Conservation (phyloP, 805 yeast genomes). For the Starmerella cellae region DNA sequence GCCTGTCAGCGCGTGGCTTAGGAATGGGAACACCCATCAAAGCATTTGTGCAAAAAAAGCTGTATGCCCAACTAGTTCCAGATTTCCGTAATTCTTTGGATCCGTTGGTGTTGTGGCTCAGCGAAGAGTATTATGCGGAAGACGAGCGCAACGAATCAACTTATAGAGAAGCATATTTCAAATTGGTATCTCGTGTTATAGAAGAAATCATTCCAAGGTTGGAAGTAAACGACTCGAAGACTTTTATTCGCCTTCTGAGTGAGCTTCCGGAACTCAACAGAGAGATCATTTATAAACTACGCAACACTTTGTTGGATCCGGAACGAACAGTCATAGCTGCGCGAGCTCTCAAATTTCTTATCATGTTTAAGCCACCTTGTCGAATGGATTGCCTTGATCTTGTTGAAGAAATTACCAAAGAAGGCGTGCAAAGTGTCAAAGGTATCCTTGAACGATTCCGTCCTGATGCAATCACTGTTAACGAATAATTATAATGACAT, state of each 20-base stretch:
- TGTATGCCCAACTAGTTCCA: slow-evolving; percentile 58
- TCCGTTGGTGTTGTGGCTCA: slow-evolving; percentile 77
- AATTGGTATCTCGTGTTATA: slow-evolving; percentile 57
- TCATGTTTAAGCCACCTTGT: slow-evolving; percentile 86
- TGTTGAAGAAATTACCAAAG: slow-evolving; percentile 24
- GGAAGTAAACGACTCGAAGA: slow-evolving; percentile 66
- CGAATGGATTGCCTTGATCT: slow-evolving; percentile 33
- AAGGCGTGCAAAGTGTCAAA: slow-evolving; percentile 19
- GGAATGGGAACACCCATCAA: slow-evolving; percentile 20
- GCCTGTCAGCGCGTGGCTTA: slow-evolving; percentile 50
- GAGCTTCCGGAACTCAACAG: slow-evolving; percentile 70
- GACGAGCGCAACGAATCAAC: slow-evolving; percentile 70
- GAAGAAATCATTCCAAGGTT: slow-evolving; percentile 74
- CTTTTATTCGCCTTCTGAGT: slow-evolving; percentile 68
- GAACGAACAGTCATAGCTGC: slow-evolving; percentile 68
- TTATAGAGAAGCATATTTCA: slow-evolving; percentile 41
- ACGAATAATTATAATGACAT: neutral
- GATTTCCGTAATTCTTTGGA: slow-evolving; percentile 64
- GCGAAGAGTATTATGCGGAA: slow-evolving; percentile 83
- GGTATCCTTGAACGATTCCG: slow-evolving; percentile 23
- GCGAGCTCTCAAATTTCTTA: slow-evolving; percentile 60
- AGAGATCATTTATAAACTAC: slow-evolving; percentile 48
- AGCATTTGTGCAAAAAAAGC: slow-evolving; percentile 51
- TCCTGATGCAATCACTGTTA: neutral
- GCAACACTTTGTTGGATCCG: slow-evolving; percentile 74